Conservation (phyloP, 2,329 filamentous ascomycete genomes). For the Hymenotorrendiella dingleyae region DNA sequence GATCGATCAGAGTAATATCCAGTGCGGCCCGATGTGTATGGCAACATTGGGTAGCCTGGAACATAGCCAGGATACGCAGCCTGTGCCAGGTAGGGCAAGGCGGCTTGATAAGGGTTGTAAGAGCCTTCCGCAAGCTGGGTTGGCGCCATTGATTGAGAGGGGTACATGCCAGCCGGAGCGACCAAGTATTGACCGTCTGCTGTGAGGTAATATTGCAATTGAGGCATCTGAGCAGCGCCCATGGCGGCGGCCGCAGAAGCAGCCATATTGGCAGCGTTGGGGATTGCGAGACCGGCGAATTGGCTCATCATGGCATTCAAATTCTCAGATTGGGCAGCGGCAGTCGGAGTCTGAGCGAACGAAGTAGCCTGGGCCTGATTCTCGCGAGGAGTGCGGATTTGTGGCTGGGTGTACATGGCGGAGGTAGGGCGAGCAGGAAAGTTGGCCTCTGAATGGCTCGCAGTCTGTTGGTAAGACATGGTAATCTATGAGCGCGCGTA, state of each 20-base stretch:
- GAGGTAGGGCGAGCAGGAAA: slow-evolving; percentile 23
- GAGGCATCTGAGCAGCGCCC: slow-evolving; percentile 27
- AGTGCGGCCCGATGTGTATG: slow-evolving; percentile 27
- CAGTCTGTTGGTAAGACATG: slow-evolving; percentile 33
- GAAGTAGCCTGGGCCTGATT: slow-evolving; percentile 24
- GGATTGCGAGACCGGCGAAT: slow-evolving; percentile 27
- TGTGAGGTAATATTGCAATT: slow-evolving; percentile 27
- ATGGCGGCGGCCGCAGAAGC: slow-evolving; percentile 23
- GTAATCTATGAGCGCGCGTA: slow-evolving; percentile 21
- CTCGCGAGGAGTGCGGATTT: slow-evolving; percentile 24
- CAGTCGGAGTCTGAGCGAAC: slow-evolving; percentile 16
- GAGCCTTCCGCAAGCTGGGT: slow-evolving; percentile 25
- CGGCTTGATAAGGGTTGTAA: slow-evolving; percentile 26
- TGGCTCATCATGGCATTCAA: slow-evolving; percentile 28
- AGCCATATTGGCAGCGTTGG: slow-evolving; percentile 33
- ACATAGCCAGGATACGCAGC: slow-evolving; percentile 29
- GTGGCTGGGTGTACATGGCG: slow-evolving; percentile 29
- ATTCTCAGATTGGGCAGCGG: slow-evolving; percentile 19
- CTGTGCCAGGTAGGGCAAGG: slow-evolving; percentile 28
- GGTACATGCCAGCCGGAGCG: slow-evolving; percentile 27
- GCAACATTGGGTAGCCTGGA: slow-evolving; percentile 27
- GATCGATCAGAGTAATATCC: slow-evolving; percentile 28
- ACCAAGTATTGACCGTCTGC: slow-evolving; percentile 31
- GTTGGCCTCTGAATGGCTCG: slow-evolving; percentile 22
- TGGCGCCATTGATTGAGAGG: slow-evolving; percentile 25